These are phyloP conservation scores for Russula ochroleuca DNA, from an alignment of 768 basidiomycete species.

Conservation along the genomic window DNA sequence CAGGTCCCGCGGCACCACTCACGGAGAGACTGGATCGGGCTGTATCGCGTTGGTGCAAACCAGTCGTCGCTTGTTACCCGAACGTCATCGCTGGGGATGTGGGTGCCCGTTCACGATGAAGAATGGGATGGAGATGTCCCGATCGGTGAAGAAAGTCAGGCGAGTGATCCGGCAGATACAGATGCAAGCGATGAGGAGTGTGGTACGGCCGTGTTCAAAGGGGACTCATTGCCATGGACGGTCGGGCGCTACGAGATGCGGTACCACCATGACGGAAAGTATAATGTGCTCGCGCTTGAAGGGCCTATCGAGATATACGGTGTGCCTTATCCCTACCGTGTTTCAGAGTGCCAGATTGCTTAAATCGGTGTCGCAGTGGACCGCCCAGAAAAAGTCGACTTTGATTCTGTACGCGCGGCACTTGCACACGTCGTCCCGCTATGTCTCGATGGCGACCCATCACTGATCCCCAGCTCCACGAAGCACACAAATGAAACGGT, in stretches of 20 bases:
- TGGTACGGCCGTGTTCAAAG: conserved; percentile 71
- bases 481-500: conserved; percentile 23
- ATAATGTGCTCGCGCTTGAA: conserved; percentile 87
- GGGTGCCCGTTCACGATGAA: conserved; percentile 86
- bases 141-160: conserved; percentile 38
- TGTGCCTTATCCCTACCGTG: conserved; percentile 36
- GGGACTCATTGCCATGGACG: conserved; percentile 80
- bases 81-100: conserved; percentile 81
- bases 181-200: conserved; percentile 44
- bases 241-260: conserved; percentile 85
- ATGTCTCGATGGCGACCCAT: conserved; percentile 82
- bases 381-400: conserved; percentile 58
- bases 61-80: conserved; percentile 78
- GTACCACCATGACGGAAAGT: conserved; percentile 95
- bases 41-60: conserved; percentile 87
- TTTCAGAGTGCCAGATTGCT: background rate
- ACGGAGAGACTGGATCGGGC: conserved; percentile 92
- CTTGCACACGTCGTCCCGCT: conserved; percentile 77
- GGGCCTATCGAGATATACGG: conserved; percentile 88
- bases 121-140: conserved; percentile 92
- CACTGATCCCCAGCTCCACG: conserved; percentile 61
- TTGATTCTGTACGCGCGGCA: conserved; percentile 57
- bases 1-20: conserved; percentile 83
- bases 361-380: conserved; percentile 48
- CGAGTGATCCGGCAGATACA: conserved; percentile 30